Percentiles rank a stretch among this genome's conserved stretches.
Conservation (phyloP, 148 eudicot genomes). For the Chenopodium formosanum region DNA sequence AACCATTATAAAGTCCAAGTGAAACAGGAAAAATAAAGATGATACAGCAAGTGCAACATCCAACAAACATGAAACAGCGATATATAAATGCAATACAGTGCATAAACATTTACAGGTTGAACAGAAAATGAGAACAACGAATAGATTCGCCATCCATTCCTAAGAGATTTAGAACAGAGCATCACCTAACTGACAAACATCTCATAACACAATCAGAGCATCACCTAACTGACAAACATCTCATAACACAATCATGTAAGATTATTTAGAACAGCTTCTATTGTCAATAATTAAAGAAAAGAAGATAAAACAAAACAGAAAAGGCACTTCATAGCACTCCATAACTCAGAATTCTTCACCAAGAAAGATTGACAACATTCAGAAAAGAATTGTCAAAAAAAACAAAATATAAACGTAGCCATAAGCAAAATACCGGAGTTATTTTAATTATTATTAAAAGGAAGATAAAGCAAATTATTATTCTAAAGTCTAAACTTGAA, state of each 20-base stretch:
- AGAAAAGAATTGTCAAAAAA: not conserved
- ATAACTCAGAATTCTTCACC: not conserved
- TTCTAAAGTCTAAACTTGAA: no score
- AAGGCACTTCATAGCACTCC: not conserved
- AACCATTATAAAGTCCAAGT: not conserved
- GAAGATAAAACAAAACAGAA: not conserved
- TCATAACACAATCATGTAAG: not conserved
- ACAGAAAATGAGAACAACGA: not conserved
- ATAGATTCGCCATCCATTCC: not conserved
- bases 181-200: not conserved
- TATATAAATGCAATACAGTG: not conserved
- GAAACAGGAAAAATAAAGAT: not conserved
- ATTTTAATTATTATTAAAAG: no score
- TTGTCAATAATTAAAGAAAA: not conserved
- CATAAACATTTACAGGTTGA: not conserved
- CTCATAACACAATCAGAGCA: not conserved
- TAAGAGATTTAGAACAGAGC: not conserved
- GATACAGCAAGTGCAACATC: not conserved
- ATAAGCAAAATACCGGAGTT: not conserved
- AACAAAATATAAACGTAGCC: not conserved
- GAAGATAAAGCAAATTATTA: no score
- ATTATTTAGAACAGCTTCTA: not conserved
- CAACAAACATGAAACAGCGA: not conserved
- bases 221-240: not conserved
- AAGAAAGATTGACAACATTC: not conserved